A percentile compares a stretch with the other conserved stretches of the same genome.
phyloP scores from a whole-genome alignment of 2,329 filamentous ascomycete species.

The Verticillium nubilum region DNA sequence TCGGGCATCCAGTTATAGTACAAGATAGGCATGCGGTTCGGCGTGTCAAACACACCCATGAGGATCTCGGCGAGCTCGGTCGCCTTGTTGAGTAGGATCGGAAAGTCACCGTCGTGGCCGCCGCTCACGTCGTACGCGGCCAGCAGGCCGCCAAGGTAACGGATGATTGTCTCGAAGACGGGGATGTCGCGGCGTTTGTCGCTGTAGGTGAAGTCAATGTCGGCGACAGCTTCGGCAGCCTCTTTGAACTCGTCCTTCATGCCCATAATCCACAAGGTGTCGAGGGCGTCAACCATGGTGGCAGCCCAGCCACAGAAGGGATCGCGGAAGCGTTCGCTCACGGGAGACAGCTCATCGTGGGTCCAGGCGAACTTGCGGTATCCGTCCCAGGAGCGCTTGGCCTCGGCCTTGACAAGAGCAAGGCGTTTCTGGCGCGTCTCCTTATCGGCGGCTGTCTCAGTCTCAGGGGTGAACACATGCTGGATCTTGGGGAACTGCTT shows the following conservation, averaged over 20 bases:
- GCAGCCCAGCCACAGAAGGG: slow-evolving; percentile 92
- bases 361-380: slow-evolving; percentile 78
- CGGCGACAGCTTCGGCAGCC: slow-evolving; percentile 61
- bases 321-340: slow-evolving; percentile 62
- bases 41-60: slow-evolving; percentile 82
- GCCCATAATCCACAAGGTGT: slow-evolving; percentile 85
- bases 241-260: slow-evolving; percentile 74
- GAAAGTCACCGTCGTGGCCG: slow-evolving; percentile 48
- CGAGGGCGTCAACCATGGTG: slow-evolving; percentile 75
- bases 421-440: slow-evolving; percentile 60
- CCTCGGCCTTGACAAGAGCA: slow-evolving; percentile 64
- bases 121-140: slow-evolving; percentile 83
- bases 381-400: slow-evolving; percentile 73
- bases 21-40: slow-evolving; percentile 84
- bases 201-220: slow-evolving; percentile 80
- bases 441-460: slow-evolving; percentile 40
- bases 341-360: slow-evolving; percentile 79
- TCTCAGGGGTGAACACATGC: slow-evolving; percentile 63
- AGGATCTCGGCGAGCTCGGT: slow-evolving; percentile 74
- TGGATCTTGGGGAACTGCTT: slow-evolving; percentile 74
- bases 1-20: slow-evolving; percentile 74
- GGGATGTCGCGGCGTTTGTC: slow-evolving; percentile 61
- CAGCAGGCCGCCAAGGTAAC: slow-evolving; percentile 82
- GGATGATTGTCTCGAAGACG: slow-evolving; percentile 89
- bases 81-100: slow-evolving; percentile 69